A percentile compares a stretch with the other conserved stretches of the same genome.
phyloP scores from a whole-genome alignment of 768 basidiomycete genomes.

The Piloderma croceum region DNA sequence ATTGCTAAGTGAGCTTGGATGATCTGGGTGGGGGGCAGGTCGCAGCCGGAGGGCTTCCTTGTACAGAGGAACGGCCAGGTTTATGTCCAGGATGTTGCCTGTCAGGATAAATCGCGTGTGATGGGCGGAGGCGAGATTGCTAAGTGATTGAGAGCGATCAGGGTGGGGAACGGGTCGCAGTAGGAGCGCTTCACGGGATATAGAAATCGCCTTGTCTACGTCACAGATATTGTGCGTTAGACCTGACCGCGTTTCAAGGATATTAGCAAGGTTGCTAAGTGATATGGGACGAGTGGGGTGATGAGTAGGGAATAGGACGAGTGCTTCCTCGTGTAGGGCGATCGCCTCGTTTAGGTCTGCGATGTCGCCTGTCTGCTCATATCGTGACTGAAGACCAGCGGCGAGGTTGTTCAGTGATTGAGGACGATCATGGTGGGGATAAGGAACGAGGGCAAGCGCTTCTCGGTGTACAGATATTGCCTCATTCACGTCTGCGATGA shows the following conservation, averaged over 20 bases:
- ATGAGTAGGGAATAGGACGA: slow-evolving; percentile 8
- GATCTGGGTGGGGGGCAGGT: slow-evolving; percentile 1
- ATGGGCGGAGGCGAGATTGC: too few relatives aligned
- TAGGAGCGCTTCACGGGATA: too few relatives aligned
- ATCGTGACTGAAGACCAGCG: slow-evolving; percentile 12
- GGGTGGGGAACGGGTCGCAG: too few relatives aligned
- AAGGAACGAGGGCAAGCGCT: slow-evolving; percentile 11
- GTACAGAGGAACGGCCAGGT: slow-evolving; percentile 3
- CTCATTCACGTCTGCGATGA: slow-evolving; percentile 10
- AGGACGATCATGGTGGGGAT: slow-evolving; percentile 9
- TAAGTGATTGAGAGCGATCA: too few relatives aligned
- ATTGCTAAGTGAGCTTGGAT: slow-evolving; percentile 3
- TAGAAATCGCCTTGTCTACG: too few relatives aligned
- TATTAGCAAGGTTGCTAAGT: slow-evolving; percentile 15
- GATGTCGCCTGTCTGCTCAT: slow-evolving; percentile 12
- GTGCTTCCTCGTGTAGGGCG: slow-evolving; percentile 7
- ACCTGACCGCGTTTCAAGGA: too few relatives aligned
- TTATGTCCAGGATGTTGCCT: slow-evolving; percentile 10
- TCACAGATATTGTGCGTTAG: too few relatives aligned
- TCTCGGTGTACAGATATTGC: slow-evolving; percentile 13
- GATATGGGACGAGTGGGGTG: slow-evolving; percentile 1
- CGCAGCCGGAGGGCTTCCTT: slow-evolving; percentile 1
- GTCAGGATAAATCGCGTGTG: too few relatives aligned
- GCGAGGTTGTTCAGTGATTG: slow-evolving; percentile 10
- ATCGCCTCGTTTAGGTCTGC: slow-evolving; percentile 18